These are phyloP conservation scores for Yarrowia phangngaensis DNA, from an alignment of 805 yeast species.

Conservation along the genomic window DNA sequence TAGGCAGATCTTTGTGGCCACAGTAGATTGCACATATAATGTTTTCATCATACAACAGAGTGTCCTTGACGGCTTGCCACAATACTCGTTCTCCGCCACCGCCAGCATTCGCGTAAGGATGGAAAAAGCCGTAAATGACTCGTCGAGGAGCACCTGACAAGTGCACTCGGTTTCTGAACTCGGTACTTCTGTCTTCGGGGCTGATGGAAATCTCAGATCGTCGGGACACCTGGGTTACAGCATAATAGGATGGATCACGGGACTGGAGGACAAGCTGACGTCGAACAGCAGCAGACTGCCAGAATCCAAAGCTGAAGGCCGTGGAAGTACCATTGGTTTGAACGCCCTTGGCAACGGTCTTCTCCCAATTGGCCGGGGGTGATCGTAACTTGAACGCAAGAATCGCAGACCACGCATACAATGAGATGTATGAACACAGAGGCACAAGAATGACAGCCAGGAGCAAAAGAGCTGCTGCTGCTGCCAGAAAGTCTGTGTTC, in stretches of 20 bases:
- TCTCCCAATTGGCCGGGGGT: slow-evolving; percentile 32
- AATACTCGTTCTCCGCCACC: slow-evolving; percentile 98
- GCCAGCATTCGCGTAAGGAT: slow-evolving; percentile 92
- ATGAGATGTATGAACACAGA: slow-evolving; percentile 23
- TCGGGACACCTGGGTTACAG: slow-evolving; percentile 30
- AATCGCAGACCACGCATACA: slow-evolving; percentile 27
- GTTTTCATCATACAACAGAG: slow-evolving; percentile 48
- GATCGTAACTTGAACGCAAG: slow-evolving; percentile 29
- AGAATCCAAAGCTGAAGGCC: slow-evolving; percentile 25
- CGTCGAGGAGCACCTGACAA: slow-evolving; percentile 38
- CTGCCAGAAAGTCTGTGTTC: slow-evolving; percentile 22
- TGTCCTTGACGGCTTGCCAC: slow-evolving; percentile 85
- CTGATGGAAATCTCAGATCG: slow-evolving; percentile 27
- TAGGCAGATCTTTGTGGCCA: slow-evolving; percentile 45
- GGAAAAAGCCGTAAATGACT: slow-evolving; percentile 77
- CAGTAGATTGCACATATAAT: slow-evolving; percentile 70
- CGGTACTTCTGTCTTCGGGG: slow-evolving; percentile 18
- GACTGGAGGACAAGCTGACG: slow-evolving; percentile 42
- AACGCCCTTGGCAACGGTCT: slow-evolving; percentile 31
- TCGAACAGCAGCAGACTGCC: slow-evolving; percentile 40
- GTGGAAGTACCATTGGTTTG: slow-evolving; percentile 29
- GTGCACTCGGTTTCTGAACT: slow-evolving; percentile 27
- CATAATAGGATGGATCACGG: slow-evolving; percentile 37
- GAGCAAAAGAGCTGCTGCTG: slow-evolving; percentile 18
- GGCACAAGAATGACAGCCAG: slow-evolving; percentile 26